Evolutionary conservation across 73 alveolate genomes (phyloP).

Genomic region (Symbiodinium pilosum): DNA sequence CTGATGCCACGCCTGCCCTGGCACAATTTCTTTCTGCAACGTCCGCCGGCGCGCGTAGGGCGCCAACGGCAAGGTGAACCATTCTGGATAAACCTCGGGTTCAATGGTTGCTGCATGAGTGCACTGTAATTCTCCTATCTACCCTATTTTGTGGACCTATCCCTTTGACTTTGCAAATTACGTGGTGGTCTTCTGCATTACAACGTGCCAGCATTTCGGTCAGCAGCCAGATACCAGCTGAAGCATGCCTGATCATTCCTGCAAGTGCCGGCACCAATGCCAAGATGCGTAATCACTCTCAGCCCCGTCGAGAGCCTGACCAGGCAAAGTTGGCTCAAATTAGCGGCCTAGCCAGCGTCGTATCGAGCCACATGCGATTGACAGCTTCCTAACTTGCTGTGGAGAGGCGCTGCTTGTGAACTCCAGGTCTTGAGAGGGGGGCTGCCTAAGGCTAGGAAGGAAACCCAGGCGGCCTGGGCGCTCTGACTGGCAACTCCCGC

Average conservation of each 20-base stretch:
- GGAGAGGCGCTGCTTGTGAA: too few relatives aligned
- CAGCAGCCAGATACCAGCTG: not conserved
- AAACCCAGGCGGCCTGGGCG: not conserved
- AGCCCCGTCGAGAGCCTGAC: not conserved
- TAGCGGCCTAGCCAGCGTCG: not conserved
- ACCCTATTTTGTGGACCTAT: not conserved
- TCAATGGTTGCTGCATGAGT: not conserved
- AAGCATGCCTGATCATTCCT: too few relatives aligned
- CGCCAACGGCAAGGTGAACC: constrained; percentile 82
- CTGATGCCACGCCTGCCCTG: constrained; percentile 26
- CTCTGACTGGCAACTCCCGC: not conserved
- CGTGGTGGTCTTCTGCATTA: not conserved
- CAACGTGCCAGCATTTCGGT: not conserved
- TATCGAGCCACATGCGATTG: not conserved
- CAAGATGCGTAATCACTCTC: not conserved
- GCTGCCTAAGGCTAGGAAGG: too few relatives aligned
- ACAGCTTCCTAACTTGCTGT: too few relatives aligned
- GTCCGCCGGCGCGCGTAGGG: constrained; percentile 78
- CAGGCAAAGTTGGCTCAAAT: not conserved
- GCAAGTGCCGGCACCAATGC: too few relatives aligned
- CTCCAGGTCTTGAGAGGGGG: too few relatives aligned
- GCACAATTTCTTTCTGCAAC: constrained; percentile 58
- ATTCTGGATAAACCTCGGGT: constrained; percentile 57
- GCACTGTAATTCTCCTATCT: too few relatives aligned
- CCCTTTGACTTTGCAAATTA: not conserved